Conservation (phyloP, 805 yeast genomes). For the Naumovozyma castellii region DNA sequence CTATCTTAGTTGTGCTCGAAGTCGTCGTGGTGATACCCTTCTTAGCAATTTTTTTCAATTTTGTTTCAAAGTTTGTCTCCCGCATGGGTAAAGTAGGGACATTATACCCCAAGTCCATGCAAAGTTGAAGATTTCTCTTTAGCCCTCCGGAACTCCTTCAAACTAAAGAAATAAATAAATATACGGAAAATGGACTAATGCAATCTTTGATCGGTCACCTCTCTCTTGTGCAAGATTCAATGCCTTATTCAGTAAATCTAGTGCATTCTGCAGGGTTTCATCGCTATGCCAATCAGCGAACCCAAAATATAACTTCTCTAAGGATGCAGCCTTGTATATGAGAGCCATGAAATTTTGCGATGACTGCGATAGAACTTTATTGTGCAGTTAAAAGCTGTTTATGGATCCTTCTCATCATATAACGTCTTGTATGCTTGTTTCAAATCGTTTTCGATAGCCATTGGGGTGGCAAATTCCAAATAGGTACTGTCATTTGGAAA, state of each 20-base stretch:
- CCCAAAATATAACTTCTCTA: conserved; percentile 35
- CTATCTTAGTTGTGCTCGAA: not conserved
- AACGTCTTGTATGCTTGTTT: conserved; percentile 35
- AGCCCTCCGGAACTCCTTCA: conserved; percentile 36
- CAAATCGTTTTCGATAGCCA: conserved; percentile 30
- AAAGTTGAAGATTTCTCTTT: conserved; percentile 33
- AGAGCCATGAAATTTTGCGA: conserved; percentile 40
- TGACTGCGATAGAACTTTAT: conserved; percentile 34
- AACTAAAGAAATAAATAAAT: conserved; percentile 39
- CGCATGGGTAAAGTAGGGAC: conserved; percentile 43
- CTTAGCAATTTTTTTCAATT: conserved; percentile 11
- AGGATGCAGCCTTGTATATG: conserved; percentile 40
- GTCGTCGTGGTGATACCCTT: not conserved
- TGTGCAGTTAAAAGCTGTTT: conserved; percentile 36
- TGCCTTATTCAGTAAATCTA: conserved; percentile 30
- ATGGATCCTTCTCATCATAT: conserved; percentile 39
- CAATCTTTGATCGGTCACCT: conserved; percentile 40
- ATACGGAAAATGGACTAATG: conserved; percentile 40
- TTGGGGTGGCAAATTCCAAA: too few relatives aligned
- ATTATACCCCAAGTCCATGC: conserved; percentile 34
- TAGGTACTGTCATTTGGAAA: too few relatives aligned
- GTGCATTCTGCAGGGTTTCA: conserved; percentile 35
- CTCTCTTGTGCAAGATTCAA: conserved; percentile 36
- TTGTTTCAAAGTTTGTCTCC: conserved; percentile 21
- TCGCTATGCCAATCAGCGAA: conserved; percentile 36